phyloP scores from a whole-genome alignment of 2,329 filamentous ascomycete species.

The Talaromyces sp. region DNA sequence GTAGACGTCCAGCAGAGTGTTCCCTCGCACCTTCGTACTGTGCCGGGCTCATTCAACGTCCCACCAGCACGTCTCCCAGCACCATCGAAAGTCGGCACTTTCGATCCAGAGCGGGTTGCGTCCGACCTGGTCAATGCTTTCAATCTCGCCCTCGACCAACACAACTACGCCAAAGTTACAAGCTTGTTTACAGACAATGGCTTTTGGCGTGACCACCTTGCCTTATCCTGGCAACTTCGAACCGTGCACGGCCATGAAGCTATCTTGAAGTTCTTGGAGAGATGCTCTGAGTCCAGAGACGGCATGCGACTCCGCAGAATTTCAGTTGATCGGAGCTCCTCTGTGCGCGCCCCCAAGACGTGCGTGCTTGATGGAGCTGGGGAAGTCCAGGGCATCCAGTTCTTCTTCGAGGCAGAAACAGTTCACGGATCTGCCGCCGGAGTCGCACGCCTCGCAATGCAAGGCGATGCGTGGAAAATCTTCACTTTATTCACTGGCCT shows the following conservation, averaged over 20 bases:
- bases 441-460: constrained; percentile 47
- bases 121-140: constrained; percentile 33
- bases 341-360: constrained; percentile 41
- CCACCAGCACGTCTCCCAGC: constrained; percentile 41
- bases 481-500: constrained; percentile 61
- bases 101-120: constrained; percentile 39
- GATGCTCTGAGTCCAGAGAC: constrained; percentile 22
- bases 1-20: neutral
- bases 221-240: constrained; percentile 51
- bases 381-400: constrained; percentile 49
- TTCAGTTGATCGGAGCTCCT: constrained; percentile 42
- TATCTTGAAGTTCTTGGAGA: constrained; percentile 24
- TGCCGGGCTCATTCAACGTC: constrained; percentile 53
- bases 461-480: constrained; percentile 52
- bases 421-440: constrained; percentile 53
- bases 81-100: constrained; percentile 25
- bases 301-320: constrained; percentile 43
- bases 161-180: constrained; percentile 31
- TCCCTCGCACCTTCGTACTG: constrained; percentile 27
- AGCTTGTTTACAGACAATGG: constrained; percentile 47
- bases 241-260: constrained; percentile 46
- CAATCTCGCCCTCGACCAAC: constrained; percentile 34
- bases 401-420: constrained; percentile 53
- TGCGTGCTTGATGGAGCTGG: constrained; percentile 47
- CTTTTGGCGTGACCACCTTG: constrained; percentile 57